Evolutionary conservation across 306 rosid species (phyloP), one percentile per base, ranked within the genome.

Genomic region (Datisca glomerata): DNA sequence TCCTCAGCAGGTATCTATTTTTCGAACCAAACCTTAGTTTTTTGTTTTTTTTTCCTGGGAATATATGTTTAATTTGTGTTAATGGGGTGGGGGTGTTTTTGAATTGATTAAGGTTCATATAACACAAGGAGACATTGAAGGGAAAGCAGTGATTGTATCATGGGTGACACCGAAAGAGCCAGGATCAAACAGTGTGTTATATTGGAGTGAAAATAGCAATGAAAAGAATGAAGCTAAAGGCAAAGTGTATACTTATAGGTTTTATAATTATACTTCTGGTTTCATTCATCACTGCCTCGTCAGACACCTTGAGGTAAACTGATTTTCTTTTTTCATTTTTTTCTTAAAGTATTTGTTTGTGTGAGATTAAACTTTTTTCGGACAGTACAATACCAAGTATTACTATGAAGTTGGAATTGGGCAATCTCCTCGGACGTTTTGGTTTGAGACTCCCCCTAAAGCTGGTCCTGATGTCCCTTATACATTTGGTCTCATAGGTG

Each of bases 401-500:
- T 71, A 79, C 66, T 86, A 87, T 35, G 75, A 44, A 49, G 72
- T 86, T 47, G 94, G 96, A 45, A 37, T 79, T 27, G 76, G 65
- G 8, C 65, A 71, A 36, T 64, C 87, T 8, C 53, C 81, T 2
- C 18, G 96, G 44, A 53, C 56, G 21, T 82, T 82, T 65, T 87
- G 85, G 94, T 82, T 82, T 56, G n/a, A 46, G 2, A 81, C 87
- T 52, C 94, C 94, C 22, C 94, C 96, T 13, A 57, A 61, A 71
- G 63, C 73, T 37, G 96, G 96, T 41, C 94, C 85, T 37, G 94
- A 81, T 39, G 96, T 69, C 3, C 92, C 96, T n/a, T 79, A 79
- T 62, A 76, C 81, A 39, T 86, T 86, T 59, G 96, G 96, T 67
- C 77, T 89, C 54, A 89, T 83, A 21, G 97, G 93, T 83, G 56